Percentiles rank a stretch among this genome's conserved stretches.
phyloP scores from a whole-genome alignment of 2,329 filamentous ascomycete genomes.

The Cercospora beticola region DNA sequence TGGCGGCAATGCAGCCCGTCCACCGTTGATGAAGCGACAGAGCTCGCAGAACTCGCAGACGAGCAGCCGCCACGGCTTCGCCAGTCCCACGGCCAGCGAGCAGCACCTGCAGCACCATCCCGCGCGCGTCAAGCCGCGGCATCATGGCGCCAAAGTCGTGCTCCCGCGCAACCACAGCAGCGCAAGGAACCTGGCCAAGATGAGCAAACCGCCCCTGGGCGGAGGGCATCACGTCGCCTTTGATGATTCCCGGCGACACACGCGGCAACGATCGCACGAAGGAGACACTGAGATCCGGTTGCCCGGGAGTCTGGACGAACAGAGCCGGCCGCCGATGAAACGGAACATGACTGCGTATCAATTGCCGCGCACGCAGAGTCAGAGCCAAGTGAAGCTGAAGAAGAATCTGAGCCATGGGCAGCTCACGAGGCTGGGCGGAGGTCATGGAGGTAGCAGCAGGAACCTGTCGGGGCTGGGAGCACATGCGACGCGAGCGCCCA shows the following conservation, averaged over 20 bases:
- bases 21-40: slow-evolving; percentile 33
- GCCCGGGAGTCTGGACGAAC: slow-evolving; percentile 36
- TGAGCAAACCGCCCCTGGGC: slow-evolving; percentile 20
- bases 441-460: slow-evolving; percentile 36
- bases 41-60: slow-evolving; percentile 33
- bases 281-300: slow-evolving; percentile 38
- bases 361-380: slow-evolving; percentile 32
- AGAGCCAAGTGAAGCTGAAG: slow-evolving; percentile 37
- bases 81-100: slow-evolving; percentile 31
- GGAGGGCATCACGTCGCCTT: slow-evolving; percentile 6
- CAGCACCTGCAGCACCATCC: slow-evolving; percentile 30
- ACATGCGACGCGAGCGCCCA: slow-evolving; percentile 26
- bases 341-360: slow-evolving; percentile 37
- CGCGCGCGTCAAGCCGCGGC: slow-evolving; percentile 25
- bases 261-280: slow-evolving; percentile 33
- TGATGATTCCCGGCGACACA: slow-evolving; percentile 29
- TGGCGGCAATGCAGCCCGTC: slow-evolving; percentile 24
- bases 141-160: slow-evolving; percentile 32
- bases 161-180: slow-evolving; percentile 38
- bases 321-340: slow-evolving; percentile 30
- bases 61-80: slow-evolving; percentile 14
- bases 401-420: slow-evolving; percentile 48
- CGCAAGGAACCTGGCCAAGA: slow-evolving; percentile 35
- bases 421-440: slow-evolving; percentile 42
- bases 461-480: slow-evolving; percentile 34